These are phyloP conservation scores for Globisporangium nodosum DNA, from an alignment of 352 stramenopile species.

Conservation along the genomic window DNA sequence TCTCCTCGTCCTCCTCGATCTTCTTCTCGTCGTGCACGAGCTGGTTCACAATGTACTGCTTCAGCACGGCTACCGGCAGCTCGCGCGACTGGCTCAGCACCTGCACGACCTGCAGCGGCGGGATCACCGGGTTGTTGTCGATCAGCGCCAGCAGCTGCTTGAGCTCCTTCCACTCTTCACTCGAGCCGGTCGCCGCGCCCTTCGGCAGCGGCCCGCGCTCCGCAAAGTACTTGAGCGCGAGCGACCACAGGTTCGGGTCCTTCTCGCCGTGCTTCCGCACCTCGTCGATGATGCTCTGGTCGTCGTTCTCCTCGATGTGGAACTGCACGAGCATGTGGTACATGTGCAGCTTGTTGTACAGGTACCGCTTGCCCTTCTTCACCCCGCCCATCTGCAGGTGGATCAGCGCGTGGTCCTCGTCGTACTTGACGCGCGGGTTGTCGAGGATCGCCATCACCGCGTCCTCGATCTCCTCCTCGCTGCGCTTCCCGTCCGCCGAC, in stretches of 20 bases:
- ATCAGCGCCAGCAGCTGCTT: slow-evolving; percentile 76
- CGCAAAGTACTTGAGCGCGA: slow-evolving; percentile 89
- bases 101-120: slow-evolving; percentile 80
- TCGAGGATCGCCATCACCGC: slow-evolving; percentile 86
- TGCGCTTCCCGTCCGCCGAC: slow-evolving; percentile 34
- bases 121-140: slow-evolving; percentile 76
- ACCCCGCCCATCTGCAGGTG: slow-evolving; percentile 90
- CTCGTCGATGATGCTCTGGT: slow-evolving; percentile 85
- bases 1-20: slow-evolving; percentile 82
- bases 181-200: slow-evolving; percentile 28
- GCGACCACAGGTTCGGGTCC: slow-evolving; percentile 87
- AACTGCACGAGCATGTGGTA: slow-evolving; percentile 93
- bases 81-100: slow-evolving; percentile 81
- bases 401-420: slow-evolving; percentile 91
- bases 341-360: slow-evolving; percentile 94
- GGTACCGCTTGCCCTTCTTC: slow-evolving; percentile 89
- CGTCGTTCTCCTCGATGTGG: slow-evolving; percentile 91
- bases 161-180: slow-evolving; percentile 72
- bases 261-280: slow-evolving; percentile 88
- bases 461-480: slow-evolving; percentile 68
- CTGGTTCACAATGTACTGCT: slow-evolving; percentile 85
- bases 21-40: slow-evolving; percentile 71
- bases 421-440: slow-evolving; percentile 87
- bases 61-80: slow-evolving; percentile 75
- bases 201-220: slow-evolving; percentile 74